These are phyloP conservation scores for Serendipita indica DNA, from an alignment of 768 basidiomycete genomes.

Conservation along the genomic window DNA sequence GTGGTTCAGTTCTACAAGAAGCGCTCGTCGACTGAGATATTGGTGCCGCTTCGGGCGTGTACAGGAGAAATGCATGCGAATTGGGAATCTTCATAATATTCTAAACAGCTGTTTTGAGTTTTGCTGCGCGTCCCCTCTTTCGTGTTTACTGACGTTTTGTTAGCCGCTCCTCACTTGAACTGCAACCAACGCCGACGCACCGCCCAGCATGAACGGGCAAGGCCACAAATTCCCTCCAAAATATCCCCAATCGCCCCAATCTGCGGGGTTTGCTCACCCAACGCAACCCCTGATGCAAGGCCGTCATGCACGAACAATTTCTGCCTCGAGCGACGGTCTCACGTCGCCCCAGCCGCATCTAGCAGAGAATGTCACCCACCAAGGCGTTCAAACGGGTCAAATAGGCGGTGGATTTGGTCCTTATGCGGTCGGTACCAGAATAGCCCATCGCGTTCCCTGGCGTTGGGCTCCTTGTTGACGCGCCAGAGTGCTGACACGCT, in stretches of 20 bases:
- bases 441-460: no score
- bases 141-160: background rate
- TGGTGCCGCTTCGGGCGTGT: background rate
- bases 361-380: conserved; percentile 18
- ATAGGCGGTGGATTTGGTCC: conserved; percentile 77
- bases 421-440: conserved; percentile 48
- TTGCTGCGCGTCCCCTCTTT: background rate
- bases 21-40: background rate
- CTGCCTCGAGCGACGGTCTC: background rate
- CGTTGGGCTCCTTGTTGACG: no score
- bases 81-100: background rate
- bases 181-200: background rate
- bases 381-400: conserved; percentile 63
- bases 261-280: background rate
- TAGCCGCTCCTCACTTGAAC: background rate
- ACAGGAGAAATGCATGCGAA: background rate
- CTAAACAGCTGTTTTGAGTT: background rate
- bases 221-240: background rate
- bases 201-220: background rate
- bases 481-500: background rate
- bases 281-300: background rate
- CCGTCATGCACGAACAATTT: background rate
- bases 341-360: background rate
- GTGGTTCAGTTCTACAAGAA: background rate
- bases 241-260: conserved; percentile 3